These are phyloP conservation scores for Phytophthora hibernalis DNA, from an alignment of 352 stramenopile genomes.

Conservation along the genomic window DNA sequence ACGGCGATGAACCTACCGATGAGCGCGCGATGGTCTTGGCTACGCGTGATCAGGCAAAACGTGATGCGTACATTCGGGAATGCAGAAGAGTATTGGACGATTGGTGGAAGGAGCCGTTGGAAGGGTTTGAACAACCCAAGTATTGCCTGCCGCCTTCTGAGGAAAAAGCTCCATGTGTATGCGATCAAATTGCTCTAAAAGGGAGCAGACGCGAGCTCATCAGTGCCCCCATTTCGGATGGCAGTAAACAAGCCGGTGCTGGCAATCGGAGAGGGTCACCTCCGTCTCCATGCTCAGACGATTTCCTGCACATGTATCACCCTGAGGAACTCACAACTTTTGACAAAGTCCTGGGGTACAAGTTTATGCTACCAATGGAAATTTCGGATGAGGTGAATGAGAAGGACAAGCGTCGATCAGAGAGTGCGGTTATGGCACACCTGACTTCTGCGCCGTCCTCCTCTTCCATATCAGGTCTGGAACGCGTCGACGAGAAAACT, in stretches of 20 bases:
- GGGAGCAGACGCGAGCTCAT: conserved; percentile 15
- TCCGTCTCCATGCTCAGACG: conserved; percentile 58
- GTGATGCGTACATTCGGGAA: conserved; percentile 80
- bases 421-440: conserved; percentile 53
- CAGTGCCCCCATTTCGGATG: conserved; percentile 1
- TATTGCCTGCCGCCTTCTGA: conserved; percentile 37
- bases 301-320: conserved; percentile 88
- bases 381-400: conserved; percentile 69
- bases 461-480: conserved; percentile 50
- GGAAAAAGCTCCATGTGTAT: conserved; percentile 32
- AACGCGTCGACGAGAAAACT: conserved; percentile 58
- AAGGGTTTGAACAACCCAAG: conserved; percentile 70
- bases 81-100: conserved; percentile 79
- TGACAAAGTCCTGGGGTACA: conserved; percentile 85
- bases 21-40: conserved; percentile 29
- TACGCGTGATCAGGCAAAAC: conserved; percentile 56
- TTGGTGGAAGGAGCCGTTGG: conserved; percentile 89
- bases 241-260: not conserved
- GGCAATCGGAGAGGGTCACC: conserved; percentile 29
- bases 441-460: conserved; percentile 50
- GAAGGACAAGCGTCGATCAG: conserved; percentile 56
- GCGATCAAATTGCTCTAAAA: conserved; percentile 35
- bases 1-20: conserved; percentile 36
- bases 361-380: conserved; percentile 89
- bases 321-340: conserved; percentile 88